phyloP scores from a whole-genome alignment of 2,329 filamentous ascomycete species.

The Boeremia lycopersici region DNA sequence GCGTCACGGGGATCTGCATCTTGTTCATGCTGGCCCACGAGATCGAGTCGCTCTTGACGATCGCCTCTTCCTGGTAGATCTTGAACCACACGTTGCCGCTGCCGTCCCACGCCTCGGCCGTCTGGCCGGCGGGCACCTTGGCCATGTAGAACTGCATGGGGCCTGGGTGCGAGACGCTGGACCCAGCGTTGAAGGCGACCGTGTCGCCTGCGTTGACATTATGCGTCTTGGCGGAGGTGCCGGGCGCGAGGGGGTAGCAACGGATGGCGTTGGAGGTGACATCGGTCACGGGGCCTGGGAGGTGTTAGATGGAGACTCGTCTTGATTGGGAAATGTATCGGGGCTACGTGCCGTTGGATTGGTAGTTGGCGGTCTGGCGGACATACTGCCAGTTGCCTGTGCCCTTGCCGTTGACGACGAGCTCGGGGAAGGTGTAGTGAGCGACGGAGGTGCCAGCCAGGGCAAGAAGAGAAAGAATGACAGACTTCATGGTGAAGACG shows the following conservation, averaged over 20 bases:
- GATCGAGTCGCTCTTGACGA: conserved; percentile 2
- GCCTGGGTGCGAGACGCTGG: conserved; percentile 39
- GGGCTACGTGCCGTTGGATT: conserved; percentile 34
- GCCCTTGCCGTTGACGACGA: conserved; percentile 28
- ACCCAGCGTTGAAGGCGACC: conserved; percentile 38
- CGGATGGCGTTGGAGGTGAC: conserved; percentile 33
- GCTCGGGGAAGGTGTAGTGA: conserved; percentile 44
- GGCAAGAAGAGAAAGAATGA: conserved; percentile 28
- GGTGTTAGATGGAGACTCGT: background rate
- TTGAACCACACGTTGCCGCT: conserved; percentile 47
- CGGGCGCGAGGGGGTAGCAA: conserved; percentile 37
- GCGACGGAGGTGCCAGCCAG: conserved; percentile 32
- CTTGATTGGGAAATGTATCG: background rate
- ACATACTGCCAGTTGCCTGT: conserved; percentile 44
- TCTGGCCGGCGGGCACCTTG: conserved; percentile 42
- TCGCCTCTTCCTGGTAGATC: conserved; percentile 29
- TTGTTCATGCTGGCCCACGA: conserved; percentile 1
- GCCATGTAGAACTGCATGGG: conserved; percentile 48
- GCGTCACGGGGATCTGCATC: conserved; percentile 38
- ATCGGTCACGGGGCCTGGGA: conserved; percentile 26
- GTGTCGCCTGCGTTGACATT: conserved; percentile 38
- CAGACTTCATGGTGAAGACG: conserved; percentile 33
- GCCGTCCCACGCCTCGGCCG: conserved; percentile 40
- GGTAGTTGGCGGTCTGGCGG: conserved; percentile 41
- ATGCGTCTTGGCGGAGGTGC: conserved; percentile 22